Base-by-base conservation (phyloP, 2,329 filamentous ascomycete species). In the Incumbomyces delicatus region DNA sequence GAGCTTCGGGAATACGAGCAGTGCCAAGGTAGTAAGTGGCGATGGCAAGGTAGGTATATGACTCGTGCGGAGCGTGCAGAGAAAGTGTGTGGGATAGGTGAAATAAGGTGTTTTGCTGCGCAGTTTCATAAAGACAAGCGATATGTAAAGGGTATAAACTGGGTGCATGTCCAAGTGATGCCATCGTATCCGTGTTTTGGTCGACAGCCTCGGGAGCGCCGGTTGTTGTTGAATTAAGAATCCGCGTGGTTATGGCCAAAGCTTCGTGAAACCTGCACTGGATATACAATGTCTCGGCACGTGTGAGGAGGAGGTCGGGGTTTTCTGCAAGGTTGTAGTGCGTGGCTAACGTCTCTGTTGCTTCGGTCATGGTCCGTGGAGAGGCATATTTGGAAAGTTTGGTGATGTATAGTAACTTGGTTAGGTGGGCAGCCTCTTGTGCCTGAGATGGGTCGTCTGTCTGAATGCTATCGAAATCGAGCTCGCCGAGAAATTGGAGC, bases 391-490 rank as follows among this genome's bases (percentile, higher is more conserved):
- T 98, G 51, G 89, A 95, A 17, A 98, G 73, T 17, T 89, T 80
- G 2, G 92, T 98, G 3, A 87, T 95, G 69, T 98, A 98, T 18
- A 98, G 81, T 76, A 94, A 92, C 63, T 87, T 89, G 2, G 87
- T 90, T 61, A 98, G 96, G 58, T 94, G 85, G 10, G 87, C 87
- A 8, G 89, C 88, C 68, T 95, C 87, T 63, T 94, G 86, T 1
- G 83, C 81, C 1, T 77, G 71, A 0, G 81, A 80, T 0, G 77
- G 69, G 53, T 87, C 81, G 27, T 79, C 76, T 1, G 83, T 76
- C 6, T 74, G 73, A 52, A 96, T 83, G 16, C 83, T 80, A 63
- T 94, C 88, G 62, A 98, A 98, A 66, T 95, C 81, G 17, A 95
- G 75, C 43, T 85, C 87, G 55, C 92, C 83, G 36, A 95, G 75